Evolutionary conservation across 208 protist species (phyloP).

Genomic region (Leishmania braziliensis): DNA sequence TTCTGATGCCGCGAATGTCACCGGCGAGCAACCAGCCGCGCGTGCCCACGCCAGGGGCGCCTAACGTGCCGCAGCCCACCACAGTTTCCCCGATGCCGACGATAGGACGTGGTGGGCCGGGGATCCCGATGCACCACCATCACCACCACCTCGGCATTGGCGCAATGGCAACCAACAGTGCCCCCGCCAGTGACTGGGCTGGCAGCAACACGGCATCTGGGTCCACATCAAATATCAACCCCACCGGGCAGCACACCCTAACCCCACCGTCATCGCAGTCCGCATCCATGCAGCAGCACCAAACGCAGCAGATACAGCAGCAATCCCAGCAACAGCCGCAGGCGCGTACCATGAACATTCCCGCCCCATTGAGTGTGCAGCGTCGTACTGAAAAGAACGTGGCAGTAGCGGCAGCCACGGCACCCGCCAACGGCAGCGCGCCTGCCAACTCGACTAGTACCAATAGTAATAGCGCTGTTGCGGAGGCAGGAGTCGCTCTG

Average conservation of each 20-base stretch:
- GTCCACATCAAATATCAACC: not conserved
- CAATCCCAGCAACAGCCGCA: conserved; percentile 31
- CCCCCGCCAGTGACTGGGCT: conserved; percentile 18
- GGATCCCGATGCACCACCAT: conserved; percentile 33
- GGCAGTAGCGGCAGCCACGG: conserved; percentile 6
- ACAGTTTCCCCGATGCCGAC: conserved; percentile 16
- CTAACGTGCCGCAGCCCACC: not conserved
- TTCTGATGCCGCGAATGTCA: conserved; percentile 5
- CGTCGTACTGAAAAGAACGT: conserved; percentile 25
- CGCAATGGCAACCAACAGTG: conserved; percentile 14
- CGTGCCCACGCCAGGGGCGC: conserved; percentile 8
- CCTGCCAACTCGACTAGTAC: not conserved
- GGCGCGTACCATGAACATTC: conserved; percentile 30
- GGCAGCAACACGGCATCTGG: conserved; percentile 32
- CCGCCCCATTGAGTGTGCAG: conserved; percentile 30
- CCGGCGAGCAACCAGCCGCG: conserved; percentile 4
- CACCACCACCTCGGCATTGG: conserved; percentile 32
- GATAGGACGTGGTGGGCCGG: conserved; percentile 6
- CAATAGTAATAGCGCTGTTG: not conserved
- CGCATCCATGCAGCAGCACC: conserved; percentile 14
- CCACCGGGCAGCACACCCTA: conserved; percentile 18
- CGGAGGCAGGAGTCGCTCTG: not conserved
- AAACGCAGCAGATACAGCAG: conserved; percentile 29
- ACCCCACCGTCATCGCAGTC: conserved; percentile 15
- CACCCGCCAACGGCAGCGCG: not conserved